phyloP scores from a whole-genome alignment of 352 stramenopile species.

The Phytophthora meadii region DNA sequence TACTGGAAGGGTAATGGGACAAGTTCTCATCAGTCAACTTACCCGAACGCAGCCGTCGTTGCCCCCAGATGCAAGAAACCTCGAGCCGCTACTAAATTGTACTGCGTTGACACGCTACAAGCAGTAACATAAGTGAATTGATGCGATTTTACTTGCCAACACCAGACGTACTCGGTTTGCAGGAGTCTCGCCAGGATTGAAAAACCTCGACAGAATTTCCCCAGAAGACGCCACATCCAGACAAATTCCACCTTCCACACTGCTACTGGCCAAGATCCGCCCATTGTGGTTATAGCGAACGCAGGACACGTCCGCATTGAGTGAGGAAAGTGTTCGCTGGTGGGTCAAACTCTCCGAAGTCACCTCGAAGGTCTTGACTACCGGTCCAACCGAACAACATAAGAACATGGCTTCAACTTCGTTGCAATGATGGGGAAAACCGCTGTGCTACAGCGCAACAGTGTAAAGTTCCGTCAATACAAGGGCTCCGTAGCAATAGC shows the following conservation, averaged over 20 bases:
- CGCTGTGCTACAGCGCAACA: not conserved
- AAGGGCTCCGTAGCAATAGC: not conserved
- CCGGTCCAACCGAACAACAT: conserved; percentile 58
- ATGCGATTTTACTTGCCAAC: not conserved
- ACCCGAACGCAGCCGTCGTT: conserved; percentile 63
- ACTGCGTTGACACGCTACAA: conserved; percentile 65
- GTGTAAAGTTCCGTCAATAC: not conserved
- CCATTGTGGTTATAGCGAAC: conserved; percentile 78
- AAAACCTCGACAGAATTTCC: conserved; percentile 72
- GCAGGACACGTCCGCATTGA: conserved; percentile 65
- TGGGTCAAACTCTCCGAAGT: conserved; percentile 55
- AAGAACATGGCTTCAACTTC: conserved; percentile 47
- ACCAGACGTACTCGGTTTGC: conserved; percentile 41
- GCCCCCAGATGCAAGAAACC: conserved; percentile 69
- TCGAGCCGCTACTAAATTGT: conserved; percentile 74
- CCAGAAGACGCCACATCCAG: conserved; percentile 60
- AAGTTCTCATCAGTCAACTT: conserved; percentile 3
- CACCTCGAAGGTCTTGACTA: conserved; percentile 70
- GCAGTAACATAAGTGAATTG: no score
- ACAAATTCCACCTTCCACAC: conserved; percentile 65
- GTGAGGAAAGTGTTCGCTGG: conserved; percentile 50
- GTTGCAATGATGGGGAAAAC: not conserved
- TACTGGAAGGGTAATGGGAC: not conserved
- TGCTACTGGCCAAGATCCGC: conserved; percentile 71
- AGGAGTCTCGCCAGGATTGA: conserved; percentile 50